Evolutionary conservation across 306 rosid species (phyloP).

Genomic region (Begonia masoniana): DNA sequence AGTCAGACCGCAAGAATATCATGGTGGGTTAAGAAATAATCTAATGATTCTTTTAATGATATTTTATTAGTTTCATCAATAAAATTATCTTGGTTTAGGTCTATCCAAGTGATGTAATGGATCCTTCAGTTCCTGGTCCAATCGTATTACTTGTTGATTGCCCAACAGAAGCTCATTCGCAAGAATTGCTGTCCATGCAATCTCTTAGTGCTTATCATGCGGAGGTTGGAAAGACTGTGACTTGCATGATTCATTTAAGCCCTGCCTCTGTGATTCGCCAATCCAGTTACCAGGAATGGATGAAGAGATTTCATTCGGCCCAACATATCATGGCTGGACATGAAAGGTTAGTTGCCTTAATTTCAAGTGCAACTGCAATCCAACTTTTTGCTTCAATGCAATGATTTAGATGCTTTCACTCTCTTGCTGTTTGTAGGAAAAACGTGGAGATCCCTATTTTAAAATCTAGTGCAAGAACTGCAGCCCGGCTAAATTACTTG

Average conservation of each 20-base stretch:
- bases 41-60: too few species aligned
- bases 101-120: slow-evolving; percentile 90
- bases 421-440: slow-evolving; percentile 37
- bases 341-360: slow-evolving; percentile 38
- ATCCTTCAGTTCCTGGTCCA: slow-evolving; percentile 87
- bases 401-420: not conserved
- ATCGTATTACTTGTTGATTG: slow-evolving; percentile 85
- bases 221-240: slow-evolving; percentile 36
- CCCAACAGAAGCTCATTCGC: slow-evolving; percentile 75
- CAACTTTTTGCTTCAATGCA: slow-evolving; percentile 1
- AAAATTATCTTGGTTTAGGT: slow-evolving; percentile 27
- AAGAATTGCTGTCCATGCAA: slow-evolving; percentile 39
- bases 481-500: slow-evolving; percentile 61
- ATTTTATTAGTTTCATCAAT: not conserved
- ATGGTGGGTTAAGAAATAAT: slow-evolving; percentile 35
- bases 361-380: slow-evolving; percentile 1
- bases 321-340: slow-evolving; percentile 72
- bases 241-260: slow-evolving; percentile 74
- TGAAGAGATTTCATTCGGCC: slow-evolving; percentile 58
- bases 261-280: slow-evolving; percentile 51
- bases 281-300: slow-evolving; percentile 70
- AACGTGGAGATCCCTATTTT: slow-evolving; percentile 75
- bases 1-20: slow-evolving; percentile 56
- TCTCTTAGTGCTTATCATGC: slow-evolving; percentile 35
- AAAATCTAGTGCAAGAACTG: slow-evolving; percentile 71